Base-by-base conservation (phyloP, 83 land plant genomes). In the Diphasiastrum complanatum region DNA sequence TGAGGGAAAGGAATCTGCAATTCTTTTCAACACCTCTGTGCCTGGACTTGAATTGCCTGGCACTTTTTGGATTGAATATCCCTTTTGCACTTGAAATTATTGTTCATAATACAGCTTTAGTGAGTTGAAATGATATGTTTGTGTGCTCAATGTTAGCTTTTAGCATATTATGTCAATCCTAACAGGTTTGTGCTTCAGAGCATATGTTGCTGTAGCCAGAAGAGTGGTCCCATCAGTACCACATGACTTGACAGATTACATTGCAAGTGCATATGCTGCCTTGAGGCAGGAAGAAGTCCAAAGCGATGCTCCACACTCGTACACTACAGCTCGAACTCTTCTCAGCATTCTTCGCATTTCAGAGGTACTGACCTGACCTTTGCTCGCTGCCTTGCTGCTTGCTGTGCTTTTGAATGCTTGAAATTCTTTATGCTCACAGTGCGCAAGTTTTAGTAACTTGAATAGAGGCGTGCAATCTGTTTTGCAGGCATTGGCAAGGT, bases 271-370 rank as follows among this genome's bases (percentile, higher is more conserved):
- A 6, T 92, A 92, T 70, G 77, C 96, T 25, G 52, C 82, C 48
- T 80, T 92, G 37, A 66, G 96, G 33, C 96, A 92, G 77, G 98
- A 92, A 51, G 98, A 92, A 68, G 96, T 88, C 5, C 81, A 81
- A 66, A 89, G 88, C 18, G 81, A 72, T 74, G 79, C 86, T 29
- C 96, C 98, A 0, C 91, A 88, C 64, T 85, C 98, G 19, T 92
- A 92, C 67, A 92, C 98, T 28, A 89, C 98, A 22, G 83, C 92
- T 26, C 78, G 96, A 63, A 89, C 96, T 27, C 84, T 92, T 33
- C 79, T 92, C 19, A 88, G 98, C 75, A 92, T 92, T 65, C 80
- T 92, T 33, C 85, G 98, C 64, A 77, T 92, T 47, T 85, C 98
- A 47, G 82, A 85, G 79, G 98, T 92, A 76, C 25, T 41, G 45